Base-by-base conservation (phyloP, 805 yeast genomes). In the Millerago galiae region DNA sequence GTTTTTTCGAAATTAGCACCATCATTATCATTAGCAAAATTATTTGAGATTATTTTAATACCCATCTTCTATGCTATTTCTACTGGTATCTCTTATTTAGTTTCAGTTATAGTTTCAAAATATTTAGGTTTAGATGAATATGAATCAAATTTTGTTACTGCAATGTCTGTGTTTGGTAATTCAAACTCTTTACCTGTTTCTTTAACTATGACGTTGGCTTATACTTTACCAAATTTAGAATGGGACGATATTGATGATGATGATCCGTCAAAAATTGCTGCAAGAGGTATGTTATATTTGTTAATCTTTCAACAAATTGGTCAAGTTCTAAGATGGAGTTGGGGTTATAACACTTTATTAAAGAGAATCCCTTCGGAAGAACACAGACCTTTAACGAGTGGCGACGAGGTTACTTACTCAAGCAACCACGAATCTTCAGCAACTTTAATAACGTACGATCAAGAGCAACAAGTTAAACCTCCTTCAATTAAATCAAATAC, bases 101-200 rank as follows among this genome's bases (percentile, higher is more conserved):
- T 88, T 29, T 84, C 96, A 7, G 64, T 66, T 26, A 25, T 76
- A 17, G 72, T 80, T 33, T 68, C 87, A 4, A 59, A 62, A 12
- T 49, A 79, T 34, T 60, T 89, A 48, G 55, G 63, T 8, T 66
- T 93, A 53, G 84, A 84, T 53, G 75, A 68, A 38, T 77, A 85
- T 12, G 97, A 93, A 63, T 59, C 86, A 4, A 90, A 91, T 65
- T 91, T 87, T 55, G 96, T 93, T 38, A 83, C 95, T 17, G 98
- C 96, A 2, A 93, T 93, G 95, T 88, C 93, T 3, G 96, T 90
- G 6, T 91, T 91, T 65, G 98, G 97, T 41, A 93, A 91, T 65
- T 87, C 96, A 35, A 91, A 91, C 68, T 85, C 95, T 10, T 73
- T 91, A 43, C 98, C 99, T 0, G 98, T 91, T 2, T 88, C 96